Evolutionary conservation across 108 stramenopile species (phyloP).

Genomic region (Chaetoceros muelleri): DNA sequence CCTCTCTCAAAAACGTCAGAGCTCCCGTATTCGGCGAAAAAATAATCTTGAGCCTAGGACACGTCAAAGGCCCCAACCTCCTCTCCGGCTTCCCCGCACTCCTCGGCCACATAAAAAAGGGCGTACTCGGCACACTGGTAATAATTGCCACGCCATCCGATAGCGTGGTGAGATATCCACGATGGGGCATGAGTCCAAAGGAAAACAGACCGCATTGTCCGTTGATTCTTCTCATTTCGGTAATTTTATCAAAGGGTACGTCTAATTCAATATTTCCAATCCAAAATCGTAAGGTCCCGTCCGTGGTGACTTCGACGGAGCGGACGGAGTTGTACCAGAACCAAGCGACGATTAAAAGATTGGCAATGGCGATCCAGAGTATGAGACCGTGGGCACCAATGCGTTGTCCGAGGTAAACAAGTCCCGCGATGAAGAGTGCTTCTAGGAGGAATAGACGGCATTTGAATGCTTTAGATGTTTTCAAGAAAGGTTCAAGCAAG

Average conservation of each 20-base stretch:
- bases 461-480: slow-evolving; percentile 56
- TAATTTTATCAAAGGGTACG: slow-evolving; percentile 78
- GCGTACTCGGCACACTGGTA: slow-evolving; percentile 70
- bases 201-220: slow-evolving; percentile 27
- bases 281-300: slow-evolving; percentile 79
- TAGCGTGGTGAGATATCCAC: slow-evolving; percentile 58
- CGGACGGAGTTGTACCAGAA: slow-evolving; percentile 87
- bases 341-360: slow-evolving; percentile 70
- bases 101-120: slow-evolving; percentile 82
- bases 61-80: slow-evolving; percentile 48
- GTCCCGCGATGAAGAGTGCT: slow-evolving; percentile 42
- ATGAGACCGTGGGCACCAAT: slow-evolving; percentile 81
- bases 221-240: slow-evolving; percentile 39
- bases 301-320: slow-evolving; percentile 70
- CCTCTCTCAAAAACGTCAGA: slow-evolving; percentile 65
- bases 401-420: slow-evolving; percentile 30
- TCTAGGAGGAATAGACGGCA: slow-evolving; percentile 61
- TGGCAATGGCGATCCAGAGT: slow-evolving; percentile 61
- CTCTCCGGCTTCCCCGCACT: slow-evolving; percentile 76
- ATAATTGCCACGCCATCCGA: slow-evolving; percentile 72
- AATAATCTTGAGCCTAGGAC: slow-evolving; percentile 69
- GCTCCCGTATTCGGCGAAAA: slow-evolving; percentile 72
- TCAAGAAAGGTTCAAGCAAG: neutral
- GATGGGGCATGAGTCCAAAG: slow-evolving; percentile 38
- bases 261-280: slow-evolving; percentile 82